Conservation (phyloP, 179 eudicot genomes). For the Carnegiea gigantea region DNA sequence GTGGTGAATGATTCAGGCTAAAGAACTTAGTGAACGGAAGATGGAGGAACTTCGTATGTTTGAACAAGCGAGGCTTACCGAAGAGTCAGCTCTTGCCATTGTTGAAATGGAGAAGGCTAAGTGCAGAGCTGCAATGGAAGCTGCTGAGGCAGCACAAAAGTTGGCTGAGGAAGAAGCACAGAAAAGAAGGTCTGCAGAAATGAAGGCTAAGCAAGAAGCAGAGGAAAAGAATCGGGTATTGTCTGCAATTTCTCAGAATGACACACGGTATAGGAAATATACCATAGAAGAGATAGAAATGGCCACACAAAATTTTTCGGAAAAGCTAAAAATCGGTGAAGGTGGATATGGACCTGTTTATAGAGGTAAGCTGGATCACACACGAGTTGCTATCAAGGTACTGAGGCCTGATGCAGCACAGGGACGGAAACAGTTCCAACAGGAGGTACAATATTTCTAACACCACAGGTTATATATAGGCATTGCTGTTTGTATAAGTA, state of each 20-base stretch:
- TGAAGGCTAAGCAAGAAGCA: slow-evolving; percentile 42
- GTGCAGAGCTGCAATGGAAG: slow-evolving; percentile 46
- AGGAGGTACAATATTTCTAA: slow-evolving; percentile 30
- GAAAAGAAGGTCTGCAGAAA: slow-evolving; percentile 38
- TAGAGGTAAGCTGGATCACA: slow-evolving; percentile 43
- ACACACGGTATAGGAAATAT: slow-evolving; percentile 42
- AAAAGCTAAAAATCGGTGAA: slow-evolving; percentile 38
- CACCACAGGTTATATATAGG: neutral
- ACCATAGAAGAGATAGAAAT: slow-evolving; percentile 43
- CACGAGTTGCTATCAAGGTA: slow-evolving; percentile 50
- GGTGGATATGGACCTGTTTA: slow-evolving; percentile 58
- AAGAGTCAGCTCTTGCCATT: slow-evolving; percentile 34
- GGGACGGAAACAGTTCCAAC: slow-evolving; percentile 50
- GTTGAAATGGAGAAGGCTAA: slow-evolving; percentile 49
- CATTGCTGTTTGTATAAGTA: neutral
- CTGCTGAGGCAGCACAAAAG: slow-evolving; percentile 48
- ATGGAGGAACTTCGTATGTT: slow-evolving; percentile 31
- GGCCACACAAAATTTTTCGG: slow-evolving; percentile 38
- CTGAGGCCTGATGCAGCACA: slow-evolving; percentile 52
- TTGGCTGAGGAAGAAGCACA: slow-evolving; percentile 44
- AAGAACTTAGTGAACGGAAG: slow-evolving; percentile 43
- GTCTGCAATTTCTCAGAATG: slow-evolving; percentile 26
- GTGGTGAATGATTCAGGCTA: slow-evolving; percentile 34
- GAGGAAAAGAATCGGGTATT: slow-evolving; percentile 40
- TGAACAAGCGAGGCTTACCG: slow-evolving; percentile 32